phyloP scores from a whole-genome alignment of 1,284 basidiomycete genomes.

The Apiotrichum siamense region DNA sequence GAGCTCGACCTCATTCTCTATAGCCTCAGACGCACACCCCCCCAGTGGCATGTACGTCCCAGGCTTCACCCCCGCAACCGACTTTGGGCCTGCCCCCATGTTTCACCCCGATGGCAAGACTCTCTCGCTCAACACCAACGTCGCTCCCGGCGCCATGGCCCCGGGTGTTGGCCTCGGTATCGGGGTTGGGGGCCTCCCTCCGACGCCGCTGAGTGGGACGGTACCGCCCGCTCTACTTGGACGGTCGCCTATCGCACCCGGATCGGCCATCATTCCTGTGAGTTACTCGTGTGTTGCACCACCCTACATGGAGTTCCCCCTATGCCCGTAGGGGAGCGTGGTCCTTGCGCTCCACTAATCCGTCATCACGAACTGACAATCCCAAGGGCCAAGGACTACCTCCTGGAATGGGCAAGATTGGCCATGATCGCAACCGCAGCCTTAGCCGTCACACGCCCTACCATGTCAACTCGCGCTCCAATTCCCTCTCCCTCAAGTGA shows the following conservation, averaged over 20 bases:
- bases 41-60: constrained; percentile 3
- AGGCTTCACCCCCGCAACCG: constrained; percentile 1
- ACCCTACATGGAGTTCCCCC: too few species aligned
- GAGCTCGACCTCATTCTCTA: constrained; percentile 15
- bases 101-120: constrained; percentile 2
- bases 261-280: constrained; percentile 3
- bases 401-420: constrained; percentile 8
- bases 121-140: constrained; percentile 2
- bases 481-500: constrained; percentile 30
- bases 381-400: background rate
- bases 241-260: constrained; percentile 6
- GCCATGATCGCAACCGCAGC: constrained; percentile 19
- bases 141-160: background rate
- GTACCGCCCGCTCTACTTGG: constrained; percentile 8
- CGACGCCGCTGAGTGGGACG: constrained; percentile 4
- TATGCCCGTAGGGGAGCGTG: background rate
- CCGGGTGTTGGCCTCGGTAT: constrained; percentile 5
- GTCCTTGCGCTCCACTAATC: background rate
- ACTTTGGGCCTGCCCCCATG: constrained; percentile 3
- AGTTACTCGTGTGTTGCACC: background rate
- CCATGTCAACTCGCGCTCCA: constrained; percentile 25
- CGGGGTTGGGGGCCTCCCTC: constrained; percentile 8
- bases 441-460: constrained; percentile 29
- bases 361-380: background rate
- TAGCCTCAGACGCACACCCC: constrained; percentile 5